phyloP scores from a whole-genome alignment of 495 filamentous ascomycete species.

The Xylaria grammica region DNA sequence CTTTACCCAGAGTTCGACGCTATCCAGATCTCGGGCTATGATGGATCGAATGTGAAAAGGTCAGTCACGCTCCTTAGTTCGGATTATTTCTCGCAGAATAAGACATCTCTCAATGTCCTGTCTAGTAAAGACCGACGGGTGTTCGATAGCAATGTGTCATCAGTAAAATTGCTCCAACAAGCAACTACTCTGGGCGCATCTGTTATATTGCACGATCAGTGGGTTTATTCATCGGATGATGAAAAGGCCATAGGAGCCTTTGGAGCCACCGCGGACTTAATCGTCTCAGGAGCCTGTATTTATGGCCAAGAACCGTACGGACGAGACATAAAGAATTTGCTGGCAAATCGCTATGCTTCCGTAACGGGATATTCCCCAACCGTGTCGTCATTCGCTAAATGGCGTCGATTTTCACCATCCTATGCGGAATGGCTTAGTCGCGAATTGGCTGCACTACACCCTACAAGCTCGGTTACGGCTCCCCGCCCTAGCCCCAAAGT shows the following conservation, averaged over 20 bases:
- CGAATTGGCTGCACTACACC: neutral
- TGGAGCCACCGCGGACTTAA: neutral
- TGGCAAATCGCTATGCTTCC: neutral
- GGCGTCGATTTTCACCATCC: neutral
- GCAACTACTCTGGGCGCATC: neutral
- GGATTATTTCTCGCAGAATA: neutral
- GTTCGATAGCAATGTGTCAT: neutral
- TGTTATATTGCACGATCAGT: conserved; percentile 6
- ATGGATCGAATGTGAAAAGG: neutral
- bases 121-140: neutral
- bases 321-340: neutral
- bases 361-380: neutral
- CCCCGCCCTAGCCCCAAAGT: neutral
- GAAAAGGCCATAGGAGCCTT: neutral
- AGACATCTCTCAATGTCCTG: conserved; percentile 2
- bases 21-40: neutral
- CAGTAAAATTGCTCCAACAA: neutral
- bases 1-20: conserved; percentile 2
- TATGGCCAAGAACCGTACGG: conserved; percentile 4
- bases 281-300: conserved; percentile 1
- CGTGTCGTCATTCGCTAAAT: neutral
- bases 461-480: neutral
- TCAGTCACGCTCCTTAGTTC: neutral
- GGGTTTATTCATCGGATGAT: neutral
- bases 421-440: neutral